phyloP scores from a whole-genome alignment of 1,139 yeast species.

The Pichia sp. region DNA sequence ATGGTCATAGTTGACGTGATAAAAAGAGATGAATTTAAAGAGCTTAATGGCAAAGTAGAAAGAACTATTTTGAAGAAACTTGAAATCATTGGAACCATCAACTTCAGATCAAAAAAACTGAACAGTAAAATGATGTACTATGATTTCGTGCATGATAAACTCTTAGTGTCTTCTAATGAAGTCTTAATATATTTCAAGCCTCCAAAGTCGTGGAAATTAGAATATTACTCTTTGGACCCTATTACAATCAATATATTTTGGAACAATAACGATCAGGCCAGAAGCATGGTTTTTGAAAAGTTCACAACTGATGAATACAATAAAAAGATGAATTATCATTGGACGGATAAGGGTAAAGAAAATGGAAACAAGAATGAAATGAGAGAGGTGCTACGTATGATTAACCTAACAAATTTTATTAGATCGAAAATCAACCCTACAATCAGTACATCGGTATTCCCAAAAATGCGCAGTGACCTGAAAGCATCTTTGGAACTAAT shows the following conservation, averaged over 20 bases:
- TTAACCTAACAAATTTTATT: constrained; percentile 29
- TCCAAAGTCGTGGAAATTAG: constrained; percentile 70
- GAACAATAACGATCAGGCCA: constrained; percentile 33
- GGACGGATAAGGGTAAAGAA: neutral
- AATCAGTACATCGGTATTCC: neutral
- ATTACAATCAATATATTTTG: constrained; percentile 47
- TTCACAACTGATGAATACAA: constrained; percentile 28
- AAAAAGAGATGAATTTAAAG: constrained; percentile 16
- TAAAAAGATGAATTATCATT: constrained; percentile 30
- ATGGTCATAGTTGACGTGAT: constrained; percentile 27
- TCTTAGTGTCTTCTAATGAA: constrained; percentile 19
- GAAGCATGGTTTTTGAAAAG: constrained; percentile 9
- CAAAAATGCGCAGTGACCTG: neutral
- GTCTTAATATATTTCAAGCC: constrained; percentile 59
- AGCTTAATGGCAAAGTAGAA: constrained; percentile 18
- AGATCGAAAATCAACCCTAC: constrained; percentile 22
- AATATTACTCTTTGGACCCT: constrained; percentile 74
- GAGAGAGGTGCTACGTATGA: constrained; percentile 27
- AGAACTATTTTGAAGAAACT: constrained; percentile 22
- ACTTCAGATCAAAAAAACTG: constrained; percentile 19
- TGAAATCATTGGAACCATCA: constrained; percentile 24
- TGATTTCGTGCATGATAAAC: constrained; percentile 16
- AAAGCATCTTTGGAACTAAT: neutral
- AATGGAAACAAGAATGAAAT: constrained; percentile 15
- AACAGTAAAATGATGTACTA: constrained; percentile 17